Base-by-base conservation (phyloP, 2,329 filamentous ascomycete genomes). In the Sarocladiaceae sp. region DNA sequence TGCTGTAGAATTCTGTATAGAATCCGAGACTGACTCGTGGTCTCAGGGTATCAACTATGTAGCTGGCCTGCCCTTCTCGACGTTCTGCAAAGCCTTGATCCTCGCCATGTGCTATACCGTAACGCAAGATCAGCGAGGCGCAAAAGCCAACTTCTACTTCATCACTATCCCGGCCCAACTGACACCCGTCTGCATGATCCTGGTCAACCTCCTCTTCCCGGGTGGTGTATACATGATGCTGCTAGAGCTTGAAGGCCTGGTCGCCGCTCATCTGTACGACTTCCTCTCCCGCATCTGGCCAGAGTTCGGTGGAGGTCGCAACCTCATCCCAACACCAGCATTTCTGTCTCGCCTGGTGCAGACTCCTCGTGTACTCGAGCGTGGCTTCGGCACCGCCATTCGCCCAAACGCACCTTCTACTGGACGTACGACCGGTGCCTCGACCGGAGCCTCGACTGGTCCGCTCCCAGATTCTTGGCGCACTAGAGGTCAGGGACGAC, bases 201-300 rank as follows among this genome's bases (percentile, higher is more conserved):
- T 84, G 15, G 72, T 90, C 61, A 87, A 86, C 11, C 76, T 96
- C 20, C 72, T 97, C 51, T 81, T 88, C 64, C 64, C 61, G 0
- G 76, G 71, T 4, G 85, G 86, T 11, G 76, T 77, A 31, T 59
- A 67, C 3, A 71, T 70, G 17, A 78, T 88, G 11, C 64, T 88
- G 52, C 62, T 84, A 3, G 84, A 95, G 63, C 68, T 83, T 4
- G 88, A 82, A 29, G 94, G 94, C n/a, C 76, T 99, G 11, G 58
- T 96, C 39, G 89, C 92, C 12, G 92, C 92, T 4, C 94, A 99
- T 66, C 63, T 94, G 18, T 96, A 90, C 69, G 89, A 97, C 66
- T 99, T 97, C 64, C 69, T 97, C 48, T 90, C 88, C 2, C 82
- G 89, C 47, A 78, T 97, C 37, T 97, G 91, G 77, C 94, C 94